Conservation (phyloP, 257 asterid genomes). For the Fraxinus quadrangulata region DNA sequence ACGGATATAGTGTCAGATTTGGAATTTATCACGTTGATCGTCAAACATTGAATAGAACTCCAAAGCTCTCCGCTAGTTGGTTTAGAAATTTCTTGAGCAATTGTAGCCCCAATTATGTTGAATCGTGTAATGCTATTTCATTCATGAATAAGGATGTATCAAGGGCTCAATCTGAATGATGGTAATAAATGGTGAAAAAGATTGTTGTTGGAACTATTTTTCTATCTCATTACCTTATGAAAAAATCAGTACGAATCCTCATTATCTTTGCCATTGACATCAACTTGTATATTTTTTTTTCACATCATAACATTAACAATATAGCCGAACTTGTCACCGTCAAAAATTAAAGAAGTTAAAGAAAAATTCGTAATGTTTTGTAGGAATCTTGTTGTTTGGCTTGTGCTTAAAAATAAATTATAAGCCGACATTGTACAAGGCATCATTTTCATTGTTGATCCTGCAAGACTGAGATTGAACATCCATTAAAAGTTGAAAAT, state of each 20-base stretch:
- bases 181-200: not conserved
- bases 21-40: constrained; percentile 56
- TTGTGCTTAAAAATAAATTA: not conserved
- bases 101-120: constrained; percentile 16
- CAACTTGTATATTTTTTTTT: not conserved
- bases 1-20: constrained; percentile 51
- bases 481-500: too few relatives aligned
- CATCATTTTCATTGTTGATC: not conserved
- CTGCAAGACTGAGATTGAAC: too few relatives aligned
- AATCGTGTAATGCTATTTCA: not conserved
- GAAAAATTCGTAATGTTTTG: not conserved
- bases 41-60: constrained; percentile 48
- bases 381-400: not conserved
- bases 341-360: too few relatives aligned
- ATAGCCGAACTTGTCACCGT: too few relatives aligned
- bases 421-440: not conserved
- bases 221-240: too few relatives aligned
- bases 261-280: not conserved
- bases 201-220: not conserved
- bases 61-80: constrained; percentile 72
- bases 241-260: too few relatives aligned
- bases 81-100: constrained; percentile 55
- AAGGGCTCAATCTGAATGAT: not conserved
- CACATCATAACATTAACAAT: too few relatives aligned
- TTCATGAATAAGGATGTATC: not conserved